A percentile compares a stretch with the other conserved stretches of the same genome.
Conservation (phyloP, 1,284 basidiomycete genomes). For the Retiboletus flavoniger region DNA sequence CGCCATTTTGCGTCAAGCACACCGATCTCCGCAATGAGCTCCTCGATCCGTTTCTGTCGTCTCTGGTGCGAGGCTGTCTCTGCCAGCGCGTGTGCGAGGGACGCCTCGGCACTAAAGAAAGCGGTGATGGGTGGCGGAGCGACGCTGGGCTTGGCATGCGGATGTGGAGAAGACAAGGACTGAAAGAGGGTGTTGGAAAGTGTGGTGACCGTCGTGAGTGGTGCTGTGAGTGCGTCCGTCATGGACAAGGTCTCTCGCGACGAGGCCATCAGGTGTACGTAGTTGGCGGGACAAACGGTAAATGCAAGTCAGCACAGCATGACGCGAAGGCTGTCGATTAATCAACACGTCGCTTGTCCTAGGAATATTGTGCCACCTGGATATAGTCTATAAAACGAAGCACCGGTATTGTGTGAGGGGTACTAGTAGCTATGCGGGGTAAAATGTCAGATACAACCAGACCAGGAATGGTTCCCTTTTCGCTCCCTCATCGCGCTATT, state of each 20-base stretch:
- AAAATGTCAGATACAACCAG: slow-evolving; percentile 6
- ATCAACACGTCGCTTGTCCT: too few species aligned
- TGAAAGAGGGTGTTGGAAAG: slow-evolving; percentile 71
- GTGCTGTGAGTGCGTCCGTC: slow-evolving; percentile 58
- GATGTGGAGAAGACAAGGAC: slow-evolving; percentile 58
- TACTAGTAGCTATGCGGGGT: slow-evolving; percentile 11
- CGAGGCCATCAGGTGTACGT: slow-evolving; percentile 3
- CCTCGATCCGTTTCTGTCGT: slow-evolving; percentile 70
- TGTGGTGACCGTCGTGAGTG: slow-evolving; percentile 58
- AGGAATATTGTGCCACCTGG: too few species aligned
- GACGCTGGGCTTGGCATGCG: slow-evolving; percentile 57
- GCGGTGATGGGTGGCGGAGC: slow-evolving; percentile 57
- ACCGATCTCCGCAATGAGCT: slow-evolving; percentile 64
- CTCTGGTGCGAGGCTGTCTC: slow-evolving; percentile 70
- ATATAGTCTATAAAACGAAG: slow-evolving; percentile 28
- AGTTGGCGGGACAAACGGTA: too few species aligned
- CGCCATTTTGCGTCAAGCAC: slow-evolving; percentile 66
- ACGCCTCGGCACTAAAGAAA: slow-evolving; percentile 60
- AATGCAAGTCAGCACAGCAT: background rate
- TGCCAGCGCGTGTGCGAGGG: slow-evolving; percentile 60
- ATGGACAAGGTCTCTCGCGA: slow-evolving; percentile 34
- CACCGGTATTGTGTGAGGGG: slow-evolving; percentile 18
- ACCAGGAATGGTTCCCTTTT: background rate
- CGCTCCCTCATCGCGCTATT: slow-evolving; percentile 47
- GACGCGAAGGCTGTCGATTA: background rate